Conservation (phyloP, 1,139 yeast species). For the Entelexis sorbosivorans region DNA sequence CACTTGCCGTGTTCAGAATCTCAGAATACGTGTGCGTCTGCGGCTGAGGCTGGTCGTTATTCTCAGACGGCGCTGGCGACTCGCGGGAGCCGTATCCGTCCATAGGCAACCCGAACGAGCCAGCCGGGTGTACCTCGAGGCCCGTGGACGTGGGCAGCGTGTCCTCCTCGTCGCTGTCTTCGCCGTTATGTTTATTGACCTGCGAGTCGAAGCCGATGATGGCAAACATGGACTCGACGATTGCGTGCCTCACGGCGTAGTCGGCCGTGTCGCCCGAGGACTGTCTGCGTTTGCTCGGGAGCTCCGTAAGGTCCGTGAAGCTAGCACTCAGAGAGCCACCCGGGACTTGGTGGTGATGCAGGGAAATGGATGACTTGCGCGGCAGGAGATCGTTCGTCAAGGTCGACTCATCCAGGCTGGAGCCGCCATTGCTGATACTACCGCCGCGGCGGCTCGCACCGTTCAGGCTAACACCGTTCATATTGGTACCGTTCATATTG, state of each 20-base stretch:
- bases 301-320: conserved; percentile 5
- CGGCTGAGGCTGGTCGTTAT: background rate
- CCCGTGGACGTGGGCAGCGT: background rate
- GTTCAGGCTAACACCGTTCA: no score
- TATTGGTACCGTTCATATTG: no score
- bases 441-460: no score
- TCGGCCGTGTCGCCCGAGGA: conserved; percentile 56
- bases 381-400: background rate
- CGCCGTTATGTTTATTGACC: background rate
- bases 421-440: background rate
- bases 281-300: background rate
- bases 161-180: conserved; percentile 1
- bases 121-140: conserved; percentile 4
- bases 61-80: background rate
- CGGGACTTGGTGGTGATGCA: background rate
- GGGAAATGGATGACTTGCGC: background rate
- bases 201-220: conserved; percentile 8
- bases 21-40: conserved; percentile 10
- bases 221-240: conserved; percentile 63
- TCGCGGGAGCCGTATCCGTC: background rate
- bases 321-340: conserved; percentile 7
- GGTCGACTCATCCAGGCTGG: background rate
- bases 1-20: conserved; percentile 44
- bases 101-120: conserved; percentile 2
- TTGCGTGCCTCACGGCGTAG: conserved; percentile 52